These are phyloP conservation scores for Podospora didyma DNA, from an alignment of 495 filamentous ascomycete species.

Conservation along the genomic window DNA sequence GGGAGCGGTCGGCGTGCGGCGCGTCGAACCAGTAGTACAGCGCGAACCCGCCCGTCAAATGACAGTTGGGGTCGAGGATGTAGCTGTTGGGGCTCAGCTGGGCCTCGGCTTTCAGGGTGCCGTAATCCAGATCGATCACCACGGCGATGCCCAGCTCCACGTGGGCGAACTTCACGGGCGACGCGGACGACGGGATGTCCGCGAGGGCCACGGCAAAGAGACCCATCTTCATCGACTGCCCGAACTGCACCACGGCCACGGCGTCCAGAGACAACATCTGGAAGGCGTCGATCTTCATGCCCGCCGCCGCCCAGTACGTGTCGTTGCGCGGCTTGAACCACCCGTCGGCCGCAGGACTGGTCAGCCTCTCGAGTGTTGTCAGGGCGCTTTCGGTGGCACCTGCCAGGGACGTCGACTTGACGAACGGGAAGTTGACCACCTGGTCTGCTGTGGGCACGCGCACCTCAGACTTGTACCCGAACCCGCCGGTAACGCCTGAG, in stretches of 20 bases:
- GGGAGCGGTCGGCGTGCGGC: neutral
- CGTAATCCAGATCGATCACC: conserved; percentile 32
- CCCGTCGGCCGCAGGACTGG: neutral
- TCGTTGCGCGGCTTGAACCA: conserved; percentile 20
- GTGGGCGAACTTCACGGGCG: conserved; percentile 25
- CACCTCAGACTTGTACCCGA: conserved; percentile 42
- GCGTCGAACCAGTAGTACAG: conserved; percentile 45
- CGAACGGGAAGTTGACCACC: conserved; percentile 38
- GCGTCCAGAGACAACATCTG: conserved; percentile 37
- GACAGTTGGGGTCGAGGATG: conserved; percentile 39
- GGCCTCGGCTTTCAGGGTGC: conserved; percentile 36
- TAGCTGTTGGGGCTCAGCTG: conserved; percentile 40
- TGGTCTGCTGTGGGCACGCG: conserved; percentile 28
- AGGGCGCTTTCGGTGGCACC: neutral
- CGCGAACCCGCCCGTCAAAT: conserved; percentile 47
- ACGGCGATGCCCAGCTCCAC: conserved; percentile 41
- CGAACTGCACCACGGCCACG: conserved; percentile 32
- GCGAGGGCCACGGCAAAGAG: conserved; percentile 38
- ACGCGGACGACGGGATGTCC: conserved; percentile 26
- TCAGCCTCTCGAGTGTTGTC: neutral
- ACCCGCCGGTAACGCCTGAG: conserved; percentile 34
- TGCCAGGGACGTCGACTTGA: conserved; percentile 11
- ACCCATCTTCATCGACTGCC: conserved; percentile 26
- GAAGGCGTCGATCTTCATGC: conserved; percentile 39
- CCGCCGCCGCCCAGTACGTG: conserved; percentile 39